Evolutionary conservation across 2,329 filamentous ascomycete genomes (phyloP), one percentile per base, ranked within the genome.

Genomic region (Cytospora schulzeri): DNA sequence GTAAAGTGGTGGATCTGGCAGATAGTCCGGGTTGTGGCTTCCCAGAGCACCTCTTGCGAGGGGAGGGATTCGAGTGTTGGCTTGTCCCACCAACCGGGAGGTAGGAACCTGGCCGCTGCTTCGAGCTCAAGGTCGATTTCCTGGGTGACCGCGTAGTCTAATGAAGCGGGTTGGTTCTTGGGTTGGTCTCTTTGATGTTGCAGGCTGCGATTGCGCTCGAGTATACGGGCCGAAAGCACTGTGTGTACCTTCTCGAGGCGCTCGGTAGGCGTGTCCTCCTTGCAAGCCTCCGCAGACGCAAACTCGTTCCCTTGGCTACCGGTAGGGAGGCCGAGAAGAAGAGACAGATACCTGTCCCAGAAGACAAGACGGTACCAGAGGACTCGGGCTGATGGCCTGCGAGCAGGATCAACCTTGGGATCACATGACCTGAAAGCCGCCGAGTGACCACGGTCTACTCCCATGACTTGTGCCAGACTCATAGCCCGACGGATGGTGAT

Each of bases 281-380:
- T 68, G 2, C 74, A 69, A 3, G 67, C 68, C 11, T 71, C 62
- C 0, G 52, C 70, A 0, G 68, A 68, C 4, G 75, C 70, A 65
- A 81, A 81, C 15, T 72, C 72, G 58, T 76, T 74, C 48, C 82
- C 79, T 3, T 75, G 73, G 0, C 75, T 77, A 7, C 78, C 80
- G 22, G 78, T 76, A 0, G 83, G 76, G 5, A 85, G 75, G 0
- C 82, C 83, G 0, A 86, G 76, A 19, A 85, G 74, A 3, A 86
- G 75, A 0, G 80, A 84, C 11, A 84, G 68, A 63, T 81, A 81
- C 7, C 83, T 79, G 62, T 87, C 84, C 52, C 73, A 76, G 67
- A 76, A 78, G 64, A 81, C 78, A 48, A 85, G 77, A 45, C 79
- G 79, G 68, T 78, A 80, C 83, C 83, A 86, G 7, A 85, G 69